Evolutionary conservation across 2,329 filamentous ascomycete species (phyloP), one percentile per base, ranked within the genome.

Genomic region (Pseudocercospora musae): DNA sequence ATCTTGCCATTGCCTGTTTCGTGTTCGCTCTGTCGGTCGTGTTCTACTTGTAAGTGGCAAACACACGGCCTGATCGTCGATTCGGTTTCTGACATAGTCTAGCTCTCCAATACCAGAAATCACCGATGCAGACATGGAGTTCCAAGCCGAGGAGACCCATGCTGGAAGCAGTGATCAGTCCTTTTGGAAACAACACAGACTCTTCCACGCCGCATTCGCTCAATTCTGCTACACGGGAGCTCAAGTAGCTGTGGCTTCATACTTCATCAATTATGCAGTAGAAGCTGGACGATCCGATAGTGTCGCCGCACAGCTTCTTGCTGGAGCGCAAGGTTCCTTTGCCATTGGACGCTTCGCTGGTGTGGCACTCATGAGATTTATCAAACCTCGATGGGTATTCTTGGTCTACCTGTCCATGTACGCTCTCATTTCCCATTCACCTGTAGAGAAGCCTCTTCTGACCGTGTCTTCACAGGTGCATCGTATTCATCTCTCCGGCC

Each of bases 211-310:
- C 11, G 85, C 89, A 0, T 84, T 87, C 68, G 88, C 89, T 0
- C 90, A 94, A 68, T 93, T 93, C 76, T 90, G 87, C 73, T 95
- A 94, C 74, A 89, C 90, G 0, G 90, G 90, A 53, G 86, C 89
- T 0, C 92, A 96, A 70, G 79, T 84, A 4, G 82, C 79, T 1
- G 79, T 84, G 27, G 62, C 62, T 29, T 53, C 78, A 52, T 90
- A 89, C 75, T 91, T 91, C 75, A 90, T 91, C 79, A 91, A 91
- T 57, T 73, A 72, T 54, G 70, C 83, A n/a, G 82, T 79, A 21
- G 85, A 89, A 66, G 74, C 81, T 1, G 76, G 77, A 20, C 82
- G 88, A 10, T 73, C 78, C 6, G 79, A 87, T 5, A 71, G 84
- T 0, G 78, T 83, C 1, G 89, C 83, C 0, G 84, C 89, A 6